Evolutionary conservation across 495 filamentous ascomycete genomes (phyloP), one percentile per base, ranked within the genome.

Genomic region (Letharia columbiana): DNA sequence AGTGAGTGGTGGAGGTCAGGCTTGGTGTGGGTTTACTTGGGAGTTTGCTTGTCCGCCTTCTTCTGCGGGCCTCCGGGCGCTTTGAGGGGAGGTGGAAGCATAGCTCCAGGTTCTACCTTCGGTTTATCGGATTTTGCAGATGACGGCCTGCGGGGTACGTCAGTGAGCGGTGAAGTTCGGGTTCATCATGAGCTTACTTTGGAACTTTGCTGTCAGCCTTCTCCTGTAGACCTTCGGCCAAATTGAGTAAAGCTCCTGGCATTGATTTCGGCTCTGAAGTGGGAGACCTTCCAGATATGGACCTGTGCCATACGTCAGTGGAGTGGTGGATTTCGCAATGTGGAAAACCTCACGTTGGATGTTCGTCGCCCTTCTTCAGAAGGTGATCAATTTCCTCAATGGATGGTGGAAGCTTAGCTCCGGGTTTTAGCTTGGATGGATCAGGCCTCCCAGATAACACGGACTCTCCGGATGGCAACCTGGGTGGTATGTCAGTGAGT

Each of bases 401-500:
- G 31, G 54, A 35, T 3, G 54, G 33, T 57, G 54, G 54, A 57
- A 57, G 54, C 33, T 57, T 57, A 35, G 54, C 33, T 57, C 33
- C 54, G 54, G 33, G 7, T 12, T 37, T 57, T 35, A 57, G 17
- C 15, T 57, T 31, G 54, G 54, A 35, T 57, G 54, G 54, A 57
- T 57, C 54, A 57, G 54, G 54, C 28, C 54, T 13, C 15, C 54
- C 54, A 20, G 54, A 9, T 12, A 57, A 57, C 7, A 37, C 54
- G 6, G 54, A 57, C 54, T 20, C 33, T 9, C 54, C 54, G 2
- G 54, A 57, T 57, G 54, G 54, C 54, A 57, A n/a, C 33, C 33
- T 37, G 6, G 33, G 3, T 57, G 33, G 20, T 20, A 20, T 6
- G 54, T 57, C 15, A 57, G 23, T 37, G 31, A 37, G 13, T 20